Conservation (phyloP, 2,329 filamentous ascomycete genomes). For the Botrytis byssoidea region DNA sequence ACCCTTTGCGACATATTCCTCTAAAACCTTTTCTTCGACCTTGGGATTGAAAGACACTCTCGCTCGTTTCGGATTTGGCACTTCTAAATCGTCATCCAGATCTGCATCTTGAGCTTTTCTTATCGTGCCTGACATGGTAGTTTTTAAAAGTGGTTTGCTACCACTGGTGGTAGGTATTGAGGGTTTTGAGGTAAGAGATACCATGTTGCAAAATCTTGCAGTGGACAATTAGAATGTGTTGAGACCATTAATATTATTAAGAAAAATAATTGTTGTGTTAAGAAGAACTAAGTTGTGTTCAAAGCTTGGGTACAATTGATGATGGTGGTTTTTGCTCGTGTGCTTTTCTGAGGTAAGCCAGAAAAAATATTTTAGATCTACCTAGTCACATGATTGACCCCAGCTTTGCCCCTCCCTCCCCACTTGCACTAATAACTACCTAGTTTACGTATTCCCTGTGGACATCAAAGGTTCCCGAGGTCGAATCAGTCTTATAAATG, state of each 20-base stretch:
- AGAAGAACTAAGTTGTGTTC: background rate
- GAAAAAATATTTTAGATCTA: constrained; percentile 18
- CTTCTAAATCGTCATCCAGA: constrained; percentile 31
- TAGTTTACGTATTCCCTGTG: background rate
- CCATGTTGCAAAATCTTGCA: constrained; percentile 19
- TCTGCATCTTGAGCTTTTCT: constrained; percentile 35
- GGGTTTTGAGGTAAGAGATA: constrained; percentile 12
- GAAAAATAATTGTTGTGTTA: background rate
- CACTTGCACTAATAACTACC: background rate
- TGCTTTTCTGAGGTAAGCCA: constrained; percentile 6
- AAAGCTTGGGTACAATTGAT: background rate
- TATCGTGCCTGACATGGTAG: constrained; percentile 33
- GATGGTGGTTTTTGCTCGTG: constrained; percentile 15
- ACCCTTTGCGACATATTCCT: constrained; percentile 31
- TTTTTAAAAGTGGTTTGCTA: constrained; percentile 36
- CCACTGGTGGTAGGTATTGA: constrained; percentile 1
- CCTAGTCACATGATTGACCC: constrained; percentile 10
- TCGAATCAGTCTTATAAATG: background rate
- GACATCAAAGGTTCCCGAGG: background rate
- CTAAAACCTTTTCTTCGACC: constrained; percentile 40
- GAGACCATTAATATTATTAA: constrained; percentile 12
- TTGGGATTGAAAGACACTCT: constrained; percentile 38
- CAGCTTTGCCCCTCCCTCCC: constrained; percentile 5
- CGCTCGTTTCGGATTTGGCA: constrained; percentile 35
- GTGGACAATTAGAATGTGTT: background rate